A percentile compares a stretch with the other conserved stretches of the same genome.
These are phyloP conservation scores for Entamoeba invadens DNA, from an alignment of 208 protist genomes.

Conservation along the genomic window DNA sequence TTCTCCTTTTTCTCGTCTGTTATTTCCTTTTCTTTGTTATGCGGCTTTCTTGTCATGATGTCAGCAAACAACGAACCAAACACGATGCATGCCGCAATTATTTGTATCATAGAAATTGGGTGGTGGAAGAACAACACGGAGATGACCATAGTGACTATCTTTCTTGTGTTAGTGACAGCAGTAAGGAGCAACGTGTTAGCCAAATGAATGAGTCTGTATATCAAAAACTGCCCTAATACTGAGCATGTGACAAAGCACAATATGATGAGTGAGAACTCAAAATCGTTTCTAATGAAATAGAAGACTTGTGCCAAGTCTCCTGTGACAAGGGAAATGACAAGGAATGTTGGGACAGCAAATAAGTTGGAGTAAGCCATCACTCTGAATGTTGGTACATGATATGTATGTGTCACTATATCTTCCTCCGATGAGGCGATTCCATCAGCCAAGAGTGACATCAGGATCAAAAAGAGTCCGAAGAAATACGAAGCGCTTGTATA, in stretches of 20 bases:
- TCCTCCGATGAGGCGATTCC: neutral
- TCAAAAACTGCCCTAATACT: neutral
- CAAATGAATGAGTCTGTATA: neutral
- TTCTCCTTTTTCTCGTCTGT: neutral
- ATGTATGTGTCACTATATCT: neutral
- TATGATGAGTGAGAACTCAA: neutral
- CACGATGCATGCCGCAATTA: neutral
- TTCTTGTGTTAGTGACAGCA: neutral
- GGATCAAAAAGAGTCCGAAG: neutral
- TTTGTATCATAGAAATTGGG: neutral
- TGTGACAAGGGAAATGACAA: neutral
- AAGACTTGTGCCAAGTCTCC: neutral
- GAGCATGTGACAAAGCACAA: neutral
- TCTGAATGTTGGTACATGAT: neutral
- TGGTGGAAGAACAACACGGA: neutral
- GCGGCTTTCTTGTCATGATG: neutral
- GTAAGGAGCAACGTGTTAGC: neutral
- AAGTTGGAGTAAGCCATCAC: neutral
- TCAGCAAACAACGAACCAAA: neutral
- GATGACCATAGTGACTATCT: neutral
- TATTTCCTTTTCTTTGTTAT: neutral
- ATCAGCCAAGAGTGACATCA: neutral
- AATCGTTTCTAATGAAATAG: neutral
- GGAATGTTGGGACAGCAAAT: neutral
- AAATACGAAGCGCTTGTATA: neutral